Evolutionary conservation across 2,329 filamentous ascomycete species (phyloP).

Genomic region (Phaeophleospora eucalypticola): DNA sequence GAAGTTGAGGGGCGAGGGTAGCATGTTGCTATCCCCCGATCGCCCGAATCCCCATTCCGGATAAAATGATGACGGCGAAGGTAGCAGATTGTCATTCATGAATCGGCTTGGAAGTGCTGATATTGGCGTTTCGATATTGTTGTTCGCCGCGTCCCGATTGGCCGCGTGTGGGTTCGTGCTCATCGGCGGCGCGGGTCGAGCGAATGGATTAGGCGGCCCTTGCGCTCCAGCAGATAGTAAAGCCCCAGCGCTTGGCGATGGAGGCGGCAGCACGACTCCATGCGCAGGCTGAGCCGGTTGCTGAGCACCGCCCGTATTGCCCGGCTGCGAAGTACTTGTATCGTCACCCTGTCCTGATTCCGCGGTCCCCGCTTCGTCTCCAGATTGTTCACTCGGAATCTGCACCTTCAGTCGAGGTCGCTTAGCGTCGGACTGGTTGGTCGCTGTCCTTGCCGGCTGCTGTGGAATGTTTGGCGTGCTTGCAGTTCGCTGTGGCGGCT

Average conservation of each 20-base stretch:
- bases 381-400: slow-evolving; percentile 83
- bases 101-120: slow-evolving; percentile 90
- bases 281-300: slow-evolving; percentile 42
- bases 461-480: slow-evolving; percentile 59
- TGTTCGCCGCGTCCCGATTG: slow-evolving; percentile 36
- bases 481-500: slow-evolving; percentile 47
- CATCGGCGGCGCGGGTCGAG: slow-evolving; percentile 73
- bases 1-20: slow-evolving; percentile 90
- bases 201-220: slow-evolving; percentile 93
- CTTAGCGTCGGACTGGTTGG: slow-evolving; percentile 62
- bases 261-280: slow-evolving; percentile 80
- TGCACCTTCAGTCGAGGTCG: slow-evolving; percentile 86
- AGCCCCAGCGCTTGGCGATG: slow-evolving; percentile 81
- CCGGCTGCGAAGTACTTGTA: slow-evolving; percentile 41
- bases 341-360: slow-evolving; percentile 59
- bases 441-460: slow-evolving; percentile 75
- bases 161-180: slow-evolving; percentile 43
- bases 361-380: slow-evolving; percentile 68
- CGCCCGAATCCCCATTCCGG: slow-evolving; percentile 78
- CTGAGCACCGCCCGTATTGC: slow-evolving; percentile 35
- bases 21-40: slow-evolving; percentile 59
- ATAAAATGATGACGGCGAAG: slow-evolving; percentile 89
- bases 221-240: slow-evolving; percentile 85
- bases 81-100: slow-evolving; percentile 79
- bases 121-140: slow-evolving; percentile 73